phyloP scores from a whole-genome alignment of 345 rosid genomes.

The Brassica cretica region DNA sequence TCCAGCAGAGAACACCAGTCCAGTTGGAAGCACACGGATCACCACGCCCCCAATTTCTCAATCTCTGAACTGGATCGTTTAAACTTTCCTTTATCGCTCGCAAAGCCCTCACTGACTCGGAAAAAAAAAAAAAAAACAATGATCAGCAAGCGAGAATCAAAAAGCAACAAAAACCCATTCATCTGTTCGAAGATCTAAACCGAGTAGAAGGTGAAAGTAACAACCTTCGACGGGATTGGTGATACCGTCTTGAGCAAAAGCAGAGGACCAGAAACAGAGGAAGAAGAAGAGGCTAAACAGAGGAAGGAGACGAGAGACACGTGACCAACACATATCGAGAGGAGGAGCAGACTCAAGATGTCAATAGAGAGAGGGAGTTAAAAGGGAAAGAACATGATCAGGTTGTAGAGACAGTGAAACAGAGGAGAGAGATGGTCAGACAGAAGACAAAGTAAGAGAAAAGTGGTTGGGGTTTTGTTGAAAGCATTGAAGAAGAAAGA shows the following conservation, averaged over 20 bases:
- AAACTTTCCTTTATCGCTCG: conserved; percentile 52
- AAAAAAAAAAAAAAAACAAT: background rate
- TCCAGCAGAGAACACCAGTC: conserved; percentile 87
- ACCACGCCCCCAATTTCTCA: conserved; percentile 74
- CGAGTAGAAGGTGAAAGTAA: background rate
- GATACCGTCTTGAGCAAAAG: conserved; percentile 48
- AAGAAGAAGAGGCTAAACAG: conserved; percentile 8
- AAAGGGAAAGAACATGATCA: conserved; percentile 9
- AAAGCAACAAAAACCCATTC: conserved; percentile 16
- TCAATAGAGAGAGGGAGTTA: conserved; percentile 6
- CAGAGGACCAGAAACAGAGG: conserved; percentile 40
- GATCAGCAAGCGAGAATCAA: conserved; percentile 4
- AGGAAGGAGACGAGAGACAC: conserved; percentile 17
- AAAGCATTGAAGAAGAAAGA: conserved; percentile 22
- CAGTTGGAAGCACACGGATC: conserved; percentile 88
- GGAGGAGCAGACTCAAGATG: background rate
- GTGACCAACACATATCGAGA: conserved; percentile 30
- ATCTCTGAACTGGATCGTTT: conserved; percentile 56
- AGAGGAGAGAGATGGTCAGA: background rate
- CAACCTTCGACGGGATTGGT: conserved; percentile 78
- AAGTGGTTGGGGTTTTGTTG: conserved; percentile 30
- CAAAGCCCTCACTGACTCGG: conserved; percentile 61
- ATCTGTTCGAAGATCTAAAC: background rate
- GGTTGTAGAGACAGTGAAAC: conserved; percentile 10
- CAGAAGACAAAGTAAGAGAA: conserved; percentile 17